Conservation (phyloP, 257 asterid species). For the Hygrophila difformis region DNA sequence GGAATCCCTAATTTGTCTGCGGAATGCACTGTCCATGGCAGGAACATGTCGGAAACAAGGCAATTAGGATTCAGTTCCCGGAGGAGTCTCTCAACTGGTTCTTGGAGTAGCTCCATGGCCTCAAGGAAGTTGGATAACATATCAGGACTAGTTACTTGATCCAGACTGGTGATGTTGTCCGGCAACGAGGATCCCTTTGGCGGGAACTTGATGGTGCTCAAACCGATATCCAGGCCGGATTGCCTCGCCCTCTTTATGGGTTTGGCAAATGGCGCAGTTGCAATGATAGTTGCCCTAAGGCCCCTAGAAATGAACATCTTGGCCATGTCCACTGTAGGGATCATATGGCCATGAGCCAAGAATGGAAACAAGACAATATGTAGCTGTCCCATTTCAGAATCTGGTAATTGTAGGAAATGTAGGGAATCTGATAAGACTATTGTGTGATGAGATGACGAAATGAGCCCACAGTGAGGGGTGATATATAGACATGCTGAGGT, state of each 20-base stretch:
- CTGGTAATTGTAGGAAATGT: no score
- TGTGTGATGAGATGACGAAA: no score
- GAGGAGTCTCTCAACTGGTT: slow-evolving; percentile 28
- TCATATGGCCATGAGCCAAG: slow-evolving; percentile 58
- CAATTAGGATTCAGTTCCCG: slow-evolving; percentile 22
- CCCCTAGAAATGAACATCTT: slow-evolving; percentile 42
- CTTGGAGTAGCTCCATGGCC: slow-evolving; percentile 26
- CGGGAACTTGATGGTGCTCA: slow-evolving; percentile 26
- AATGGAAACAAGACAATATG: slow-evolving; percentile 32
- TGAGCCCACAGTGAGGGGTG: no score
- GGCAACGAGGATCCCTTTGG: slow-evolving; percentile 31
- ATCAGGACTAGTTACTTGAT: slow-evolving; percentile 17
- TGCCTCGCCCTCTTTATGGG: slow-evolving; percentile 17
- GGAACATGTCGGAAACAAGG: slow-evolving; percentile 35
- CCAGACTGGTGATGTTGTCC: slow-evolving; percentile 22
- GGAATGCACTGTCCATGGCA: slow-evolving; percentile 37
- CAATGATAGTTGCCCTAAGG: slow-evolving; percentile 34
- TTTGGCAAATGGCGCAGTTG: slow-evolving; percentile 26
- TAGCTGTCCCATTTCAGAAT: slow-evolving; percentile 13
- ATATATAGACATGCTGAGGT: no score
- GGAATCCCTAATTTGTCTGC: slow-evolving; percentile 43
- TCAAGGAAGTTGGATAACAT: slow-evolving; percentile 2
- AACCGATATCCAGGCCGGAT: slow-evolving; percentile 24
- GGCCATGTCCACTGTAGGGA: slow-evolving; percentile 54
- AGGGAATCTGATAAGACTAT: not conserved